Conservation (phyloP, 805 yeast genomes). For the Kregervanrija fluxuum region DNA sequence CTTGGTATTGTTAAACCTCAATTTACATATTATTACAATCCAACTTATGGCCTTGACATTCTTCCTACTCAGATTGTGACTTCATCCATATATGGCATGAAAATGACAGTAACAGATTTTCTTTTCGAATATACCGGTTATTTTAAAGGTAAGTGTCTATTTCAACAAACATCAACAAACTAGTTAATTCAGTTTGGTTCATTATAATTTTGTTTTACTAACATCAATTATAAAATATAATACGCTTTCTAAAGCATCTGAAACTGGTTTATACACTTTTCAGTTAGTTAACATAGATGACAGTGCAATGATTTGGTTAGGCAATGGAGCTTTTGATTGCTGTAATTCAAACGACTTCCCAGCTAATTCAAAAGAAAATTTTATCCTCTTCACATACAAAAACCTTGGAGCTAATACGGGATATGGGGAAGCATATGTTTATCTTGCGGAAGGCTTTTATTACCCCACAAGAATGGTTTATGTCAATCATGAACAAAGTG, state of each 20-base stretch:
- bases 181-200: too few relatives aligned
- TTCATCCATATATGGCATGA: constrained; percentile 2
- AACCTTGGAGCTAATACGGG: too few relatives aligned
- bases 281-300: constrained; percentile 22
- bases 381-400: too few relatives aligned
- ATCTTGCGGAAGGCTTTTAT: constrained; percentile 2
- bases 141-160: constrained; percentile 6
- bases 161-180: too few relatives aligned
- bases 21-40: not conserved
- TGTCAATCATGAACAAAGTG: not conserved
- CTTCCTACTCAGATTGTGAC: too few relatives aligned
- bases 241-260: constrained; percentile 14
- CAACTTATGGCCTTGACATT: too few relatives aligned
- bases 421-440: not conserved
- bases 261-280: constrained; percentile 24
- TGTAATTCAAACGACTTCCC: constrained; percentile 9
- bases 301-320: constrained; percentile 25
- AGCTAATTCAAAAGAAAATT: too few relatives aligned
- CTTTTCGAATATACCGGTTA: constrained; percentile 9
- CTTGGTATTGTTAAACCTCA: constrained; percentile 1
- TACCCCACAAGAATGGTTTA: constrained; percentile 8
- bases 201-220: too few relatives aligned
- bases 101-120: constrained; percentile 3
- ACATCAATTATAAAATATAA: not conserved
- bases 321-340: constrained; percentile 30